phyloP scores from a whole-genome alignment of 2,329 filamentous ascomycete genomes.

The Fusarium nygamai region DNA sequence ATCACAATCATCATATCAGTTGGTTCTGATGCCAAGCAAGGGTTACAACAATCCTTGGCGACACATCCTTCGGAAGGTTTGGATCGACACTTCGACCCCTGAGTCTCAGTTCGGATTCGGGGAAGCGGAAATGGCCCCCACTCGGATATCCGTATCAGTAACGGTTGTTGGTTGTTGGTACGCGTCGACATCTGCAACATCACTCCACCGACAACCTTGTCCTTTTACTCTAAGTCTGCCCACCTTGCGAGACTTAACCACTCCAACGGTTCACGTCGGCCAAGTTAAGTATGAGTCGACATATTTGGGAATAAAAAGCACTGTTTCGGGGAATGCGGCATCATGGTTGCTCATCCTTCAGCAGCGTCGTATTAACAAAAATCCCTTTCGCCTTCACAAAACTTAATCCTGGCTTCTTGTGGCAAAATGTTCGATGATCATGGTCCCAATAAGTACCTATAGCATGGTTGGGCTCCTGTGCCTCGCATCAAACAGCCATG shows the following conservation, averaged over 20 bases:
- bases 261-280: neutral
- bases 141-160: too few relatives aligned
- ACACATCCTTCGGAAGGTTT: neutral
- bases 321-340: neutral
- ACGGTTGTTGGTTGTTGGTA: neutral
- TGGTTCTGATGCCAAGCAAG: neutral
- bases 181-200: neutral
- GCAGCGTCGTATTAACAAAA: neutral
- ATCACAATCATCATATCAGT: neutral
- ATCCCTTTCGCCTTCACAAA: neutral
- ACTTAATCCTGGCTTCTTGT: neutral
- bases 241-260: neutral
- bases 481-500: neutral
- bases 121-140: neutral
- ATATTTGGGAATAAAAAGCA: neutral
- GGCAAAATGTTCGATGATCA: neutral
- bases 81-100: neutral
- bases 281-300: too few relatives aligned
- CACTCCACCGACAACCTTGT: neutral
- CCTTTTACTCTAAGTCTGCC: neutral
- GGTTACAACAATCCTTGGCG: neutral
- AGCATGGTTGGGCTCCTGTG: neutral
- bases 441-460: neutral
- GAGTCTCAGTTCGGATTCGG: neutral
- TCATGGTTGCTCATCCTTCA: neutral